Evolutionary conservation across 1,139 yeast species (phyloP).

Genomic region (Protomyces gravidus): DNA sequence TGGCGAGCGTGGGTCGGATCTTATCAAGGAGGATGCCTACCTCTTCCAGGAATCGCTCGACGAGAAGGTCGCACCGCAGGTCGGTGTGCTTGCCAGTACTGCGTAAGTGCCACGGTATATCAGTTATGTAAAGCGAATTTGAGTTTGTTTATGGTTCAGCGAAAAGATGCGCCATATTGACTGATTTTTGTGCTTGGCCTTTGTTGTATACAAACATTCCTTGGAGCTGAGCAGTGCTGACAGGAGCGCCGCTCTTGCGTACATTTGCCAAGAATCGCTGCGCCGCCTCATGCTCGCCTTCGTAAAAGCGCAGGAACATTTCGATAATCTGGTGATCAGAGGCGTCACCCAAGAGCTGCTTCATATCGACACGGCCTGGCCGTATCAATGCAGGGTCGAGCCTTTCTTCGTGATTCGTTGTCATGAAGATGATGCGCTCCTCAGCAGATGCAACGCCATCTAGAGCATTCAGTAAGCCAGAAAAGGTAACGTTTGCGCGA

Average conservation of each 20-base stretch:
- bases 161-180: constrained; percentile 48
- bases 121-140: too few relatives aligned
- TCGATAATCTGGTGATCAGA: constrained; percentile 68
- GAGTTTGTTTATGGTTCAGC: background rate
- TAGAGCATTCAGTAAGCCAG: constrained; percentile 85
- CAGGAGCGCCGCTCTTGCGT: constrained; percentile 51
- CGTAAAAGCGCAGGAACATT: constrained; percentile 84
- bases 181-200: constrained; percentile 71
- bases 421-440: constrained; percentile 94
- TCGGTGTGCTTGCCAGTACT: background rate
- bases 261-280: constrained; percentile 57
- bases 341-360: constrained; percentile 74
- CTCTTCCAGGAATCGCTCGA: constrained; percentile 4
- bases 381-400: constrained; percentile 72
- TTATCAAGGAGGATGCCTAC: background rate
- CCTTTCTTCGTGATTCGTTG: constrained; percentile 93
- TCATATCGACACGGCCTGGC: constrained; percentile 92
- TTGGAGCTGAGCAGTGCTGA: constrained; percentile 92
- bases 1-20: constrained; percentile 12
- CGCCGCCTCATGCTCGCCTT: constrained; percentile 58
- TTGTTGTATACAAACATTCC: constrained; percentile 93
- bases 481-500: constrained; percentile 73
- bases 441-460: constrained; percentile 99
- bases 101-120: too few relatives aligned
- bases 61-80: constrained; percentile 3